Evolutionary conservation across 2,329 filamentous ascomycete genomes (phyloP).

Genomic region (Hymenoscyphus linearis): DNA sequence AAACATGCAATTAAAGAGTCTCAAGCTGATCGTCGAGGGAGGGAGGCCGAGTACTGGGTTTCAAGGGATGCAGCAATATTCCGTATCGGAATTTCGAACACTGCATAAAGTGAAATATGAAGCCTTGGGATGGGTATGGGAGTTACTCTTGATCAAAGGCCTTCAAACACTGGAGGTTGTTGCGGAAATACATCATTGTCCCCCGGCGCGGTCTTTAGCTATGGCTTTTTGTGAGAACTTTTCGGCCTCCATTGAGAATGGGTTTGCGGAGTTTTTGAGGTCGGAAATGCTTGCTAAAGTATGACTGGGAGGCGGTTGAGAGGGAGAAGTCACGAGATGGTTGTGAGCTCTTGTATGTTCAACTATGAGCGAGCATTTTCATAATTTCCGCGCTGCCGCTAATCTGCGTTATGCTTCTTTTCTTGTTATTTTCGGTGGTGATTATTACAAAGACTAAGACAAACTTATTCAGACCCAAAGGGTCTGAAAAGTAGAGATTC

Average conservation of each 20-base stretch:
- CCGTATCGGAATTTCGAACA: constrained; percentile 42
- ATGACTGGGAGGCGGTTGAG: background rate
- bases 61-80: constrained; percentile 44
- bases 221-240: constrained; percentile 56
- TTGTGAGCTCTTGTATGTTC: background rate
- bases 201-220: constrained; percentile 45
- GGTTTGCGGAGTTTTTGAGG: constrained; percentile 48
- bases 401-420: no score
- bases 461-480: no score
- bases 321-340: background rate
- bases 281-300: constrained; percentile 31
- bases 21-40: constrained; percentile 50
- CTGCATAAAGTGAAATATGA: constrained; percentile 40
- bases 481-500: background rate
- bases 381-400: background rate
- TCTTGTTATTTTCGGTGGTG: background rate
- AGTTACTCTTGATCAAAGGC: constrained; percentile 46
- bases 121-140: constrained; percentile 52
- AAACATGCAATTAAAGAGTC: constrained; percentile 36
- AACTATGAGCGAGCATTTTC: background rate
- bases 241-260: constrained; percentile 52
- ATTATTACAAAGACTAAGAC: no score
- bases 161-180: constrained; percentile 46
- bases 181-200: constrained; percentile 49
- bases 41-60: constrained; percentile 44